Conservation (phyloP, 1,139 yeast genomes). For the Saccharomyces pastorianus region DNA sequence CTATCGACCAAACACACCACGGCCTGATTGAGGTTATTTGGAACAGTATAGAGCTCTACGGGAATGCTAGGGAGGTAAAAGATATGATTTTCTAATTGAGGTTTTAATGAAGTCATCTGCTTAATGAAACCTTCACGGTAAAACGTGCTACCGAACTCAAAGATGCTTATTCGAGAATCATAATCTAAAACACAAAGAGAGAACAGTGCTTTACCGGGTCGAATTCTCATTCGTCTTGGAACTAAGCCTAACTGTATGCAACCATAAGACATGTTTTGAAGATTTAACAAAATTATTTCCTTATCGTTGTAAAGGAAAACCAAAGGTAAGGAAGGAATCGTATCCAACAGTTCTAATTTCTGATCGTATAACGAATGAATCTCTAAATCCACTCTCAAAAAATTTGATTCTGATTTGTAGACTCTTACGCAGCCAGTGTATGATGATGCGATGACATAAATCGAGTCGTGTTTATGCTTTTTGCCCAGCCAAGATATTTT, state of each 20-base stretch:
- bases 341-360: not conserved
- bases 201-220: not conserved
- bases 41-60: not conserved
- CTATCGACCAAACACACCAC: not conserved
- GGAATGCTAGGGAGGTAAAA: not conserved
- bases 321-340: not conserved
- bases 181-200: not conserved
- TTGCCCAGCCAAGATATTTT: not conserved
- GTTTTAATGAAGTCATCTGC: not conserved
- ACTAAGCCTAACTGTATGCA: not conserved
- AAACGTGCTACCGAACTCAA: not conserved
- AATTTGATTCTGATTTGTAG: not conserved
- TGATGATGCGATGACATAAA: not conserved
- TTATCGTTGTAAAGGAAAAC: not conserved
- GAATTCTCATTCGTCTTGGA: not conserved
- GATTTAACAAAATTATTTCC: not conserved
- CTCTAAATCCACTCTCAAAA: not conserved
- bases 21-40: not conserved
- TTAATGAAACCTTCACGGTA: not conserved
- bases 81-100: not conserved
- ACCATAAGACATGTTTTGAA: not conserved
- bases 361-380: not conserved
- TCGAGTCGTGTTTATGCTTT: not conserved
- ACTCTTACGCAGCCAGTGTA: not conserved
- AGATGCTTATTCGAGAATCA: not conserved